A percentile compares a stretch with the other conserved stretches of the same genome.
Evolutionary conservation across 139 green algal species (phyloP).

Genomic region (Chlamydomonas sp.): DNA sequence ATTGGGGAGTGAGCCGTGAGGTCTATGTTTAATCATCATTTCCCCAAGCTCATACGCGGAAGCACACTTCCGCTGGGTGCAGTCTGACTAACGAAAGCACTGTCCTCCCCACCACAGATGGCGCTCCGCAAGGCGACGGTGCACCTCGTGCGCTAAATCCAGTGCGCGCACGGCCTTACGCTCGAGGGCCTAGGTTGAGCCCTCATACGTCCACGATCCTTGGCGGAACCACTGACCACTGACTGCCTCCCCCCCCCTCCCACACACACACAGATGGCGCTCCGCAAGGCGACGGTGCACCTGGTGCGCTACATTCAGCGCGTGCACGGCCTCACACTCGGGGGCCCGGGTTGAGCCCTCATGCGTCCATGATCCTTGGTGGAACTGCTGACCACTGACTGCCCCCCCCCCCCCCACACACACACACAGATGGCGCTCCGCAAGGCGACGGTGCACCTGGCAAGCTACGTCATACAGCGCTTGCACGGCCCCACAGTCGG

Average conservation of each 20-base stretch:
- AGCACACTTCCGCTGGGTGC: too few species aligned
- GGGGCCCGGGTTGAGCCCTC: conserved; percentile 30
- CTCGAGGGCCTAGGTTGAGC: conserved; percentile 39
- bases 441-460: conserved; percentile 35
- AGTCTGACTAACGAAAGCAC: too few species aligned
- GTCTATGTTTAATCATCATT: too few species aligned
- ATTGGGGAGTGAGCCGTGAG: too few species aligned
- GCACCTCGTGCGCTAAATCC: conserved; percentile 40
- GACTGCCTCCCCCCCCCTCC: too few species aligned
- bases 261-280: too few species aligned
- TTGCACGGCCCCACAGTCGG: conserved; percentile 44
- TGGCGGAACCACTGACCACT: too few species aligned
- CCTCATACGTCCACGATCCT: conserved; percentile 3
- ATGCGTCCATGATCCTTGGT: too few species aligned
- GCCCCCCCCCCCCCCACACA: too few species aligned
- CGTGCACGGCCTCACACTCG: conserved; percentile 43
- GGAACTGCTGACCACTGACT: too few species aligned
- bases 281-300: conserved; percentile 32
- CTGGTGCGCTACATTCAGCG: conserved; percentile 47
- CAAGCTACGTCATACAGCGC: conserved; percentile 41
- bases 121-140: conserved; percentile 33
- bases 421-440: conserved; percentile 30
- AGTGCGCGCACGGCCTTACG: conserved; percentile 44
- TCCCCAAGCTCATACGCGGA: too few species aligned
- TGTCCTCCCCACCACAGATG: too few species aligned